Conservation (phyloP, 129 eudicot species). For the Pseudognaphalium luteoalbum region DNA sequence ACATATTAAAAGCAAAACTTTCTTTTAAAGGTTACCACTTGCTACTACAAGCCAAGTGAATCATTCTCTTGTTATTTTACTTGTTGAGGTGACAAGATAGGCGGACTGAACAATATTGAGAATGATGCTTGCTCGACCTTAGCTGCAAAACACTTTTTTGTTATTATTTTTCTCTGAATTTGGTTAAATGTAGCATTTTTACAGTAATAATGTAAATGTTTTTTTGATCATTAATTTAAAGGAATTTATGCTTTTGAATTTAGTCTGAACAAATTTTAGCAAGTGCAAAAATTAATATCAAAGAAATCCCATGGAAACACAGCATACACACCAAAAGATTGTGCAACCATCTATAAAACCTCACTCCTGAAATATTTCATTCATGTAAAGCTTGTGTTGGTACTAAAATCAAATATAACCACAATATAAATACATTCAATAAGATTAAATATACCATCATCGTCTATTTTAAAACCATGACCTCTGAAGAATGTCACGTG, state of each 20-base stretch:
- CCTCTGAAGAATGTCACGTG: slow-evolving; percentile 37
- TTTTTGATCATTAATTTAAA: too few species aligned
- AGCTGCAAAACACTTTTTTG: too few species aligned
- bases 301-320: neutral
- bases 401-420: neutral
- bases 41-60: neutral
- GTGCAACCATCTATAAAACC: slow-evolving; percentile 18
- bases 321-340: slow-evolving; percentile 9
- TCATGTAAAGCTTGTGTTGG: slow-evolving; percentile 22
- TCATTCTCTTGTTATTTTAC: neutral
- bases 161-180: too few species aligned
- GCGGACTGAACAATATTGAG: slow-evolving; percentile 11
- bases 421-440: slow-evolving; percentile 13
- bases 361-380: slow-evolving; percentile 18
- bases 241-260: too few species aligned
- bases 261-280: too few species aligned
- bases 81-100: neutral
- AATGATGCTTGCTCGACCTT: too few species aligned
- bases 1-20: neutral
- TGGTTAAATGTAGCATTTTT: too few species aligned
- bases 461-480: slow-evolving; percentile 17
- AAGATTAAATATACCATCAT: neutral
- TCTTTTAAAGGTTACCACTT: neutral
- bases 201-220: too few species aligned
- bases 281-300: neutral